Base-by-base conservation (phyloP, 345 rosid genomes). In the Corchorus olitorius region DNA sequence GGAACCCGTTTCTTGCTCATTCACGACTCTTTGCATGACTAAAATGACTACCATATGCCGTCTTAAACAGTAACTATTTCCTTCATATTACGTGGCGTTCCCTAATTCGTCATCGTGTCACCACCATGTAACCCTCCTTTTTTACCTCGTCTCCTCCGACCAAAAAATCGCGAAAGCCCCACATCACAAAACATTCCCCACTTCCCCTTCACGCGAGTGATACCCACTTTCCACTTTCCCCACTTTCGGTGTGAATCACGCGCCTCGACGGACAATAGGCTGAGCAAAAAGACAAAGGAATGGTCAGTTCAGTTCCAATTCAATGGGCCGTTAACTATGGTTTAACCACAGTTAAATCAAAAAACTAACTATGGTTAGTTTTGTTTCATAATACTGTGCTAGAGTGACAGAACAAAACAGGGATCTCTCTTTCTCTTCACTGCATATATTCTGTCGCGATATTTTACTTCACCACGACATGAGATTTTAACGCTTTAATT, bases 231-330 rank as follows among this genome's bases (percentile, higher is more conserved):
- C 41, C n/a, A 1, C 13, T 4, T 33, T 8, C n/a, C 41, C 48
- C 68, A 17, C 17, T 37, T 63, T 33, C 2, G 43, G 43, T 39
- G 60, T 55, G 41, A 22, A 22, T 48, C 72, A 68, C 72, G 72
- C 72, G 19, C 72, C 46, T 10, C 2, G 46, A 66, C 5, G 53
- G 53, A 14, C 43, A 19, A 43, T 15, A 65, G 34, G 34, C 9
- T 19, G 53, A 66, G 70, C 19, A 67, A 67, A 67, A 19, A 67
- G 55, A 67, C 11, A 35, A n/a, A 17, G 61, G 22, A 46, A 12
- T 48, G 5, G 55, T 67, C 55, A 67, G 72, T 34, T 14, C 56
- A 67, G 72, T 67, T 48, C 72, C 55, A 67, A 12, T 48, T 56
- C 72, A 67, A 46, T 48, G 33, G 33, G 16, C 72, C 8, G 19